A percentile compares a stretch with the other conserved stretches of the same genome.
These are phyloP conservation scores for Macrolepiota dolichaula DNA, from an alignment of 768 basidiomycete genomes.

Conservation along the genomic window DNA sequence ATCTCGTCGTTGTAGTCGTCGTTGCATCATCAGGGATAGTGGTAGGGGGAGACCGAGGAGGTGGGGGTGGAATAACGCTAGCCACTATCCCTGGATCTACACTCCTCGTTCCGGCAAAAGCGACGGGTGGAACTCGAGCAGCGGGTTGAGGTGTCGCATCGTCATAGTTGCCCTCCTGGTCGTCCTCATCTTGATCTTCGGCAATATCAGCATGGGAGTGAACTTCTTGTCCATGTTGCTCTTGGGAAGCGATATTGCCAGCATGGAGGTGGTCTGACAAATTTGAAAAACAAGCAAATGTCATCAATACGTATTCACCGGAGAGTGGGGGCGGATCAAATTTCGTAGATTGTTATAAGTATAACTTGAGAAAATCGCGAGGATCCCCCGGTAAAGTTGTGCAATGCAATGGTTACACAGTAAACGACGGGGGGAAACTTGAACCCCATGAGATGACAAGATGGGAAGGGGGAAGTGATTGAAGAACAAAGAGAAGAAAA, in stretches of 20 bases:
- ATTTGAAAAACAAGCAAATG: neutral
- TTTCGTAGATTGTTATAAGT: neutral
- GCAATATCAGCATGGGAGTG: neutral
- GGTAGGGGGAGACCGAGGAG: neutral
- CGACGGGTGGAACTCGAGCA: neutral
- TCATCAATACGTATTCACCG: slow-evolving; percentile 7
- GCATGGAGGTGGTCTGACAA: neutral
- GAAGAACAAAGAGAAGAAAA: slow-evolving; percentile 15
- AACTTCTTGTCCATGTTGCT: neutral
- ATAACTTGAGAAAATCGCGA: neutral
- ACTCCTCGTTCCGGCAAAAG: neutral
- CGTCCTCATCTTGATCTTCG: slow-evolving; percentile 9
- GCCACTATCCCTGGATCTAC: neutral
- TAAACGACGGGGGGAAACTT: neutral
- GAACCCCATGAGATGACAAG: neutral
- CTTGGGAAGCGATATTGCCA: slow-evolving; percentile 5
- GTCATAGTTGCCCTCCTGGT: slow-evolving; percentile 10
- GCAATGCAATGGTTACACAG: no score
- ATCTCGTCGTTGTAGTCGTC: neutral
- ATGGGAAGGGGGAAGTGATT: neutral
- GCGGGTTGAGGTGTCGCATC: slow-evolving; percentile 9
- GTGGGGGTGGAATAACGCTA: slow-evolving; percentile 4
- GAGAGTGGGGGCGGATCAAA: slow-evolving; percentile 1
- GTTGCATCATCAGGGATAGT: neutral
- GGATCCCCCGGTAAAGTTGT: neutral